phyloP scores from a whole-genome alignment of 1,284 basidiomycete species.

The Porogramme epimiltina region DNA sequence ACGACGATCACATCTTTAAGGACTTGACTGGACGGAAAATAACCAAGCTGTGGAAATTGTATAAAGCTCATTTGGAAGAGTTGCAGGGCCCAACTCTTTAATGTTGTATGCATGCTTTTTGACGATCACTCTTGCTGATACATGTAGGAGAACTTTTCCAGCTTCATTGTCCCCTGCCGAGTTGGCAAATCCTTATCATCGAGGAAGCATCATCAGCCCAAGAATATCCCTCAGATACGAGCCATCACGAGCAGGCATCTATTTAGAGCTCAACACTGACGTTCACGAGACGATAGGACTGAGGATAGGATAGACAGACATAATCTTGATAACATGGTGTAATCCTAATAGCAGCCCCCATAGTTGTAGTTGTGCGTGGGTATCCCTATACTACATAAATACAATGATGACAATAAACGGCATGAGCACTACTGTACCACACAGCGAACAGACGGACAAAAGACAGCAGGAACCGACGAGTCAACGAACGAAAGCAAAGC shows the following conservation, averaged over 20 bases:
- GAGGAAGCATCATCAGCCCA: too few relatives aligned
- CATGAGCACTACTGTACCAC: conserved; percentile 15
- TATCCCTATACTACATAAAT: conserved; percentile 19
- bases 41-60: conserved; percentile 55
- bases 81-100: conserved; percentile 1
- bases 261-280: too few relatives aligned
- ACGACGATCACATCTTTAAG: conserved; percentile 52
- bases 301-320: too few relatives aligned
- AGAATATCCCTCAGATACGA: too few relatives aligned
- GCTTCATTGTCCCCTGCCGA: too few relatives aligned
- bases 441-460: conserved; percentile 9
- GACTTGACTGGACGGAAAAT: conserved; percentile 53
- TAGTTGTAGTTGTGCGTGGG: conserved; percentile 2
- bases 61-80: conserved; percentile 42
- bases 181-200: too few relatives aligned
- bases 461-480: conserved; percentile 12
- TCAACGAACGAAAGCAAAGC: conserved; percentile 7
- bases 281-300: too few relatives aligned
- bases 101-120: too few relatives aligned
- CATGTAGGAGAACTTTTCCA: background rate
- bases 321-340: background rate
- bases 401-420: conserved; percentile 16
- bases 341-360: background rate
- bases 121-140: too few relatives aligned
- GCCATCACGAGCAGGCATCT: too few relatives aligned